phyloP scores from a whole-genome alignment of 2,329 filamentous ascomycete species.

The Daldinia sp. region DNA sequence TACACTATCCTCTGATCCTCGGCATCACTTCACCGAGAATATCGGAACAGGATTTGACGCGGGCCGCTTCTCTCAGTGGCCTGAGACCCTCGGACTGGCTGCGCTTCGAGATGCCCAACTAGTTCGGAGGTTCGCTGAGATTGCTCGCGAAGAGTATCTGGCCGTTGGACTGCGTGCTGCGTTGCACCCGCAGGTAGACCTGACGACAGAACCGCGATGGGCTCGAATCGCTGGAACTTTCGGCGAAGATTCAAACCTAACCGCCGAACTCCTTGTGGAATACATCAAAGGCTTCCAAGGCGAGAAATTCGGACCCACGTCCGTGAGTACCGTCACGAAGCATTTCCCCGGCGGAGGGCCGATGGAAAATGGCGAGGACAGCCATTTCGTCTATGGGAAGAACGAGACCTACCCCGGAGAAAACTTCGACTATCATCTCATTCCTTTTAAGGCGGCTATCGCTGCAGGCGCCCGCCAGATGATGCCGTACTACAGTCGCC shows the following conservation, averaged over 20 bases:
- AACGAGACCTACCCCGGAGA: slow-evolving; percentile 64
- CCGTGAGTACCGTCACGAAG: slow-evolving; percentile 63
- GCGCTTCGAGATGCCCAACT: slow-evolving; percentile 60
- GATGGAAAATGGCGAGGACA: slow-evolving; percentile 63
- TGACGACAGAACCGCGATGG: slow-evolving; percentile 65
- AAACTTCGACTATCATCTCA: slow-evolving; percentile 64
- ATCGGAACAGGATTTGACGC: slow-evolving; percentile 58
- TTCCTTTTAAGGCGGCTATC: slow-evolving; percentile 64
- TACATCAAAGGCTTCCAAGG: slow-evolving; percentile 64
- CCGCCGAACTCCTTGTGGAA: slow-evolving; percentile 54
- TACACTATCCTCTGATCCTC: slow-evolving; percentile 62
- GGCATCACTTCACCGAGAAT: slow-evolving; percentile 59
- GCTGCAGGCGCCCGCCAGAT: slow-evolving; percentile 63
- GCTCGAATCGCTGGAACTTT: slow-evolving; percentile 59
- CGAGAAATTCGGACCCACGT: slow-evolving; percentile 56
- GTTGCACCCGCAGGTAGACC: slow-evolving; percentile 64
- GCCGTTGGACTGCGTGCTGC: slow-evolving; percentile 59
- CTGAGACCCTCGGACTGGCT: slow-evolving; percentile 63
- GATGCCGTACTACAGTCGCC: slow-evolving; percentile 65
- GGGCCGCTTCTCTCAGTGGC: slow-evolving; percentile 63
- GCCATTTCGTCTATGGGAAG: slow-evolving; percentile 65
- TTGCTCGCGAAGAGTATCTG: slow-evolving; percentile 61
- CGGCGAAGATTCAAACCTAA: slow-evolving; percentile 62
- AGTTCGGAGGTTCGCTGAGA: slow-evolving; percentile 61
- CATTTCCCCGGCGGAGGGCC: slow-evolving; percentile 66